Evolutionary conservation across 2,329 filamentous ascomycete genomes (phyloP).

Genomic region (Blastomyces parvus): DNA sequence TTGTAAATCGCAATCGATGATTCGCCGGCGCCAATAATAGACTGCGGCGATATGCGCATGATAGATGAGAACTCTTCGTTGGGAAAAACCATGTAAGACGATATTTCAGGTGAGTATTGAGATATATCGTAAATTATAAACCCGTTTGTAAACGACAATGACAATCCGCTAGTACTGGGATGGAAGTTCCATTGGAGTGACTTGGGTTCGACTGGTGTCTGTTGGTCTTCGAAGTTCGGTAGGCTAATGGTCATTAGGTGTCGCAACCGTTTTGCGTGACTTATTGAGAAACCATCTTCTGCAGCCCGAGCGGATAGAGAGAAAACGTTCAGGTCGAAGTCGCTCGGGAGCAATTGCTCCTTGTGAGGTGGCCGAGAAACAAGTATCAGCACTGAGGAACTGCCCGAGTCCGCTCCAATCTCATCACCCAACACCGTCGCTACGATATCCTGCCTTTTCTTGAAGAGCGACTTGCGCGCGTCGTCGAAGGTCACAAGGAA

Average conservation of each 20-base stretch:
- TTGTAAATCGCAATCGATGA: slow-evolving; percentile 39
- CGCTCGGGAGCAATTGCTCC: slow-evolving; percentile 23
- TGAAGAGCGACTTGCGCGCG: slow-evolving; percentile 32
- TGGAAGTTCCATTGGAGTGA: slow-evolving; percentile 33
- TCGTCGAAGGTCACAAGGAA: slow-evolving; percentile 36
- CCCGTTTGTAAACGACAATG: slow-evolving; percentile 31
- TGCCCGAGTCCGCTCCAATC: slow-evolving; percentile 20
- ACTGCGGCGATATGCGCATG: slow-evolving; percentile 36
- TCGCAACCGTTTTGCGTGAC: slow-evolving; percentile 28
- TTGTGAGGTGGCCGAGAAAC: slow-evolving; percentile 31
- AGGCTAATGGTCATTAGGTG: slow-evolving; percentile 31
- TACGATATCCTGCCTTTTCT: slow-evolving; percentile 32
- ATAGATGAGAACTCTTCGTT: slow-evolving; percentile 33
- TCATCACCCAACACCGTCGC: slow-evolving; percentile 29
- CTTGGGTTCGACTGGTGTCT: slow-evolving; percentile 18
- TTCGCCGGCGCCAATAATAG: slow-evolving; percentile 33
- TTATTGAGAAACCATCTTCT: slow-evolving; percentile 18
- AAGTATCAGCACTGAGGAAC: slow-evolving; percentile 31
- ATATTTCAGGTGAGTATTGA: slow-evolving; percentile 32
- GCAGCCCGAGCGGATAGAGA: slow-evolving; percentile 26
- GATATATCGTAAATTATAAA: slow-evolving; percentile 37
- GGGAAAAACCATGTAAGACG: slow-evolving; percentile 31
- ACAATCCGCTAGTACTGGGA: slow-evolving; percentile 31
- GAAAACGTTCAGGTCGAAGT: slow-evolving; percentile 34
- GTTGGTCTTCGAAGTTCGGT: slow-evolving; percentile 24